Conservation (phyloP, 176 grass and related monocot genomes). For the Urochloa ruziziensis region DNA sequence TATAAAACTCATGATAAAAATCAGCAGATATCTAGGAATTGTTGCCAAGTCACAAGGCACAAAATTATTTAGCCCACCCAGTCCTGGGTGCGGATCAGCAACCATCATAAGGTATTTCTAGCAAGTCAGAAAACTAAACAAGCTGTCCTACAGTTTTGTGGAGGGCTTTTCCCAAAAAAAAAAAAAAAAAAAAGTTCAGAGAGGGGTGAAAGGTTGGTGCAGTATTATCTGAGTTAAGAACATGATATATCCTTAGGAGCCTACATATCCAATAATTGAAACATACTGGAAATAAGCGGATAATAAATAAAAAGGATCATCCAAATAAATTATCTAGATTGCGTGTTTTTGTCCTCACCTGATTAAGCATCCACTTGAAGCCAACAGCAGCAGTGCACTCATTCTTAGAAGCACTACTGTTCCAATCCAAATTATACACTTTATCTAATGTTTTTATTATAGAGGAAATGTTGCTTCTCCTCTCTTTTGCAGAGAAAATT, state of each 20-base stretch:
- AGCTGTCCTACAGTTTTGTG: background rate
- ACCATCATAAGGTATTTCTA: background rate
- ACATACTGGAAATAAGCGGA: background rate
- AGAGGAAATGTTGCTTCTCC: constrained; percentile 72
- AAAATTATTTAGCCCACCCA: background rate
- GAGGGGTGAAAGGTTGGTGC: background rate
- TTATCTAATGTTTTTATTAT: constrained; percentile 78
- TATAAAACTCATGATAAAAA: background rate
- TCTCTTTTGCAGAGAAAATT: constrained; percentile 81
- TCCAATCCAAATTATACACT: constrained; percentile 90
- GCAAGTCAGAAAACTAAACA: background rate
- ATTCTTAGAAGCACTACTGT: constrained; percentile 88
- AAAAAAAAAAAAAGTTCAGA: background rate
- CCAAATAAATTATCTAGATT: background rate
- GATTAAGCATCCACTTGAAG: constrained; percentile 99
- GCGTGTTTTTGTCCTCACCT: constrained; percentile 43
- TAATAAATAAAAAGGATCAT: background rate
- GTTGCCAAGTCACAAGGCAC: background rate
- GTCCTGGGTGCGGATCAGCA: background rate
- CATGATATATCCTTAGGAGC: background rate
- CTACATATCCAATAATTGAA: background rate
- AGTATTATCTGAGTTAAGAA: background rate
- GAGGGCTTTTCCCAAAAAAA: background rate
- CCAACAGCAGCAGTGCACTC: constrained; percentile 90
- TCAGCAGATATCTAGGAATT: background rate